phyloP scores from a whole-genome alignment of 352 stramenopile genomes.

The Phytophthora vignae region DNA sequence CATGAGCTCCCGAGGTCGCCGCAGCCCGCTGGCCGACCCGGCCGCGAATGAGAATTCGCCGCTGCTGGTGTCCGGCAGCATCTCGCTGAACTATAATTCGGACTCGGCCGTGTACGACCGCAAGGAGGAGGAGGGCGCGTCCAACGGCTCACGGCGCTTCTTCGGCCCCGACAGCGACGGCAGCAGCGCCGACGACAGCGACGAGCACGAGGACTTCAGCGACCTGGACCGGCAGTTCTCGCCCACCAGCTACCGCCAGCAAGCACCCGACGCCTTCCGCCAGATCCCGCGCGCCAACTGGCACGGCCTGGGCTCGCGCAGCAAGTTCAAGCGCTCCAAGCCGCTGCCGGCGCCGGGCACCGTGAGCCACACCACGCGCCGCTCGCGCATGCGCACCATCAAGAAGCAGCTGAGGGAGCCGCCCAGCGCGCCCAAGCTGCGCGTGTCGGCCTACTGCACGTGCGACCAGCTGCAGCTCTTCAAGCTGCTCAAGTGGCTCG shows the following conservation, averaged over 20 bases:
- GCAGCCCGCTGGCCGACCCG: constrained; percentile 39
- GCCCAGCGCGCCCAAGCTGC: constrained; percentile 76
- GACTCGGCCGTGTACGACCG: constrained; percentile 82
- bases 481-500: constrained; percentile 89
- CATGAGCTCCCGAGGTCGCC: constrained; percentile 34
- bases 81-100: constrained; percentile 88
- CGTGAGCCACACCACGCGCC: constrained; percentile 78
- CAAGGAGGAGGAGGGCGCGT: constrained; percentile 39
- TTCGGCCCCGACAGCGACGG: constrained; percentile 11
- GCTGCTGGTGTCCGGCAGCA: constrained; percentile 51
- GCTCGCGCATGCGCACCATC: constrained; percentile 85
- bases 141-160: constrained; percentile 21
- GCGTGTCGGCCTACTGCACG: constrained; percentile 88
- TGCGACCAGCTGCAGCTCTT: constrained; percentile 87
- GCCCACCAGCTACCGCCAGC: constrained; percentile 48
- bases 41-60: constrained; percentile 47
- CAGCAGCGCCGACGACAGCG: constrained; percentile 44
- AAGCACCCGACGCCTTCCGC: constrained; percentile 30
- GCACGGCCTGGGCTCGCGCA: constrained; percentile 50
- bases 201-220: constrained; percentile 43
- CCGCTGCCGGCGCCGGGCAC: constrained; percentile 45
- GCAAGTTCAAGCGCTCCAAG: constrained; percentile 60
- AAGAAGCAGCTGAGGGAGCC: constrained; percentile 84
- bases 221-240: constrained; percentile 56
- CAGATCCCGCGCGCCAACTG: constrained; percentile 69